Conservation (phyloP, 2,329 filamentous ascomycete species). For the Hypoxylon sp. region DNA sequence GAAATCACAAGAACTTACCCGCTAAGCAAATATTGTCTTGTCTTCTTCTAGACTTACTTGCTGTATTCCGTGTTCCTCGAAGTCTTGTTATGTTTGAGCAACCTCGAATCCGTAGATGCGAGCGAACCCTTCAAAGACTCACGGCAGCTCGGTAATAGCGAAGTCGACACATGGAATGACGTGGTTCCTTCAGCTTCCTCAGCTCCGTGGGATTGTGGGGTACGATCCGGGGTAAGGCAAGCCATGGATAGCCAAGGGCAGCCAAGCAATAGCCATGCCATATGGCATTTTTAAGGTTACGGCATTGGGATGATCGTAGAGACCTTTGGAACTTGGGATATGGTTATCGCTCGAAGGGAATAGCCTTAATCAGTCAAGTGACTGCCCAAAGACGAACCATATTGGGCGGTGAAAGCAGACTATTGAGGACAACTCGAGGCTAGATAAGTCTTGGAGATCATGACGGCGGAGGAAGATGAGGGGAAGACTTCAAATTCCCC, state of each 20-base stretch:
- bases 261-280: slow-evolving; percentile 24
- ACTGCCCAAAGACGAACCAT: slow-evolving; percentile 18
- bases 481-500: slow-evolving; percentile 28
- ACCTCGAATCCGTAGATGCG: background rate
- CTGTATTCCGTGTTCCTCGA: background rate
- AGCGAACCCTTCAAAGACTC: background rate
- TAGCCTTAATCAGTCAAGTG: slow-evolving; percentile 29
- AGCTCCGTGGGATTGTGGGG: slow-evolving; percentile 40
- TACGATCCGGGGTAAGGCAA: slow-evolving; percentile 37
- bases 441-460: slow-evolving; percentile 32
- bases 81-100: background rate
- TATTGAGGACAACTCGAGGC: slow-evolving; percentile 21
- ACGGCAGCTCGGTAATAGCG: slow-evolving; percentile 23
- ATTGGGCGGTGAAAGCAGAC: slow-evolving; percentile 26
- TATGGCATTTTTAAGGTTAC: slow-evolving; percentile 14
- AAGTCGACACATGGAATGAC: slow-evolving; percentile 18
- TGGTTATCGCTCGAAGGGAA: slow-evolving; percentile 34
- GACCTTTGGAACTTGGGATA: slow-evolving; percentile 10
- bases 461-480: slow-evolving; percentile 32
- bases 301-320: slow-evolving; percentile 22
- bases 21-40: background rate
- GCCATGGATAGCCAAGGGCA: background rate
- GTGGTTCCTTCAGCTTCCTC: slow-evolving; percentile 37
- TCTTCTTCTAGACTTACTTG: background rate
- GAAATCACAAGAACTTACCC: slow-evolving; percentile 2